phyloP scores from a whole-genome alignment of 1,284 basidiomycete genomes.

The Apiotrichum sp. region DNA sequence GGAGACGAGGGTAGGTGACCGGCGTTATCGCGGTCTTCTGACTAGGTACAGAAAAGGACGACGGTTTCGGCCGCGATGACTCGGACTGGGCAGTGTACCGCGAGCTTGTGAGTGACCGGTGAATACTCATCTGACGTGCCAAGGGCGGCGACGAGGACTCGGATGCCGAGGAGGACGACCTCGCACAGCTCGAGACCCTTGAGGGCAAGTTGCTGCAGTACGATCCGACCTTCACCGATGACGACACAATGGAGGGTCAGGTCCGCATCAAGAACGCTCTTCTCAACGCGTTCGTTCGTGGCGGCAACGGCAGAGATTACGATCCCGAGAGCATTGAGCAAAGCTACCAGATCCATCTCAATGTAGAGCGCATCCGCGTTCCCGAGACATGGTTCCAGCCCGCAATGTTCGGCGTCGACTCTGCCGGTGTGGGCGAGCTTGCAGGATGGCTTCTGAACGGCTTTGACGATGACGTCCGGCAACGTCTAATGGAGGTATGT shows the following conservation, averaged over 20 bases:
- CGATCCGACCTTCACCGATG: conserved; percentile 74
- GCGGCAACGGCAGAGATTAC: conserved; percentile 53
- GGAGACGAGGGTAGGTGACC: conserved; percentile 59
- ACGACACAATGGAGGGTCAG: conserved; percentile 75
- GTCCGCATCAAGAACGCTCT: conserved; percentile 72
- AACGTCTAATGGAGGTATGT: conserved; percentile 54
- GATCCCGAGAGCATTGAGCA: conserved; percentile 60
- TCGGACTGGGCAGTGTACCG: conserved; percentile 98
- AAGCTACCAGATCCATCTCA: conserved; percentile 73
- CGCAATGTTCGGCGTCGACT: conserved; percentile 87
- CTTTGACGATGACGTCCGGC: conserved; percentile 64
- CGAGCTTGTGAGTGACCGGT: conserved; percentile 64
- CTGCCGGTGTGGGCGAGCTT: conserved; percentile 87
- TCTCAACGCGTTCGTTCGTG: conserved; percentile 68
- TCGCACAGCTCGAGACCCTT: conserved; percentile 62
- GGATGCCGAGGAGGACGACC: conserved; percentile 92
- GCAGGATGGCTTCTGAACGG: conserved; percentile 77
- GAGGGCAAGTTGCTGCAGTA: conserved; percentile 75
- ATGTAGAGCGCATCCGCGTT: conserved; percentile 86
- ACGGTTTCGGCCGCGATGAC: conserved; percentile 91
- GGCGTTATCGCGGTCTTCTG: not conserved
- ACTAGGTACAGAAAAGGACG: conserved; percentile 56
- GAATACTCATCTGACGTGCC: not conserved
- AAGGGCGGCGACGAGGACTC: conserved; percentile 79
- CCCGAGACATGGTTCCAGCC: conserved; percentile 94